A percentile compares a stretch with the other conserved stretches of the same genome.
Conservation (phyloP, 2,329 filamentous ascomycete genomes). For the Curvularia eragrostidis region DNA sequence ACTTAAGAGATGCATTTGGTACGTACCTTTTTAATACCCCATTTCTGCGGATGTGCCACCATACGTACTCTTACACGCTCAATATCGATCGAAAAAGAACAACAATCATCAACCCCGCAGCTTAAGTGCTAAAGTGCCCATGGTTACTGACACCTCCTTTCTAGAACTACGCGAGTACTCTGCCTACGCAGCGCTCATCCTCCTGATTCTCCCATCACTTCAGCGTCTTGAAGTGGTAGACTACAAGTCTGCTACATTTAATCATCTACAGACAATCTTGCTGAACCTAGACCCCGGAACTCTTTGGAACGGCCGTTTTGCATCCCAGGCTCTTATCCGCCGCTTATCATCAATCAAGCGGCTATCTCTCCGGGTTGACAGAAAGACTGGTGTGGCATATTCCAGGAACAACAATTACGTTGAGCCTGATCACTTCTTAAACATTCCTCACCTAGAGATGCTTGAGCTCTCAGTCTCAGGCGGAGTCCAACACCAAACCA, state of each 20-base stretch:
- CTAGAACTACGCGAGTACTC: slow-evolving; percentile 32
- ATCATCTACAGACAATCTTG: slow-evolving; percentile 26
- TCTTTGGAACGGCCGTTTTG: slow-evolving; percentile 11
- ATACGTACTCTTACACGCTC: not conserved
- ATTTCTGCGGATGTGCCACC: not conserved
- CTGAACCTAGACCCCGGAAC: slow-evolving; percentile 21
- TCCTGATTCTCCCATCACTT: slow-evolving; percentile 30
- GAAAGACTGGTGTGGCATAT: slow-evolving; percentile 22
- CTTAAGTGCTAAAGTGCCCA: not conserved
- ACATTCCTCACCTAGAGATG: slow-evolving; percentile 20
- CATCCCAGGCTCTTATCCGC: slow-evolving; percentile 19
- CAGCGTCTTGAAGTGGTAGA: slow-evolving; percentile 28
- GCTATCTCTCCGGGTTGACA: slow-evolving; percentile 31
- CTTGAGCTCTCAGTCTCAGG: slow-evolving; percentile 27
- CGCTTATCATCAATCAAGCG: slow-evolving; percentile 27
- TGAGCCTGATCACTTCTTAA: slow-evolving; percentile 23
- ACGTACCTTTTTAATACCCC: not conserved
- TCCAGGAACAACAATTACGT: not conserved
- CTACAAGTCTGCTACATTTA: slow-evolving; percentile 26
- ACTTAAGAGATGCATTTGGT: slow-evolving; percentile 26
- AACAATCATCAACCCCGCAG: not conserved
- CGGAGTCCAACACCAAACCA: not conserved
- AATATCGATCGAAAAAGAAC: not conserved
- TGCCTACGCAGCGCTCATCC: slow-evolving; percentile 32
- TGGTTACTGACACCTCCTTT: not conserved